These are phyloP conservation scores for Ganoderma sinense DNA, from an alignment of 1,284 basidiomycete genomes.

Conservation along the genomic window DNA sequence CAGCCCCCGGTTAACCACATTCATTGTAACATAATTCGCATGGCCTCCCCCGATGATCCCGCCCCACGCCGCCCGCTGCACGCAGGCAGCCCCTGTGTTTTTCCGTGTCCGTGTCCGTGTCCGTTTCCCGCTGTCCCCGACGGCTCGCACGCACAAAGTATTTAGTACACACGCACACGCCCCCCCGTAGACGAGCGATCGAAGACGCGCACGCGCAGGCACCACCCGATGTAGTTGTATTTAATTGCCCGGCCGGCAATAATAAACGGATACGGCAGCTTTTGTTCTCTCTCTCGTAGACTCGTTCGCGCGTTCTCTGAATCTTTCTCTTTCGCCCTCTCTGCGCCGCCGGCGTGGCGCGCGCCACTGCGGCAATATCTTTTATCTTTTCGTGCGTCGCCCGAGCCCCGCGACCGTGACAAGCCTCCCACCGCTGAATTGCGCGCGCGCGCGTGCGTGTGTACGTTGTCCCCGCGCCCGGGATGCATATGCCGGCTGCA, in stretches of 20 bases:
- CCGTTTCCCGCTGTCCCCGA: neutral
- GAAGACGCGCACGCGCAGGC: neutral
- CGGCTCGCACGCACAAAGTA: neutral
- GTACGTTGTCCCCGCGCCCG: too few relatives aligned
- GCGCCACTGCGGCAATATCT: too few relatives aligned
- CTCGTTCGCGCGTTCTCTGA: too few relatives aligned
- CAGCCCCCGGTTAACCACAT: conserved; percentile 1
- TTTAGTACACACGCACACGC: neutral
- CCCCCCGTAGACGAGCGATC: neutral
- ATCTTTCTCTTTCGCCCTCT: too few relatives aligned
- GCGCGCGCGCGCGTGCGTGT: neutral
- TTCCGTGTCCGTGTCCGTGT: too few relatives aligned
- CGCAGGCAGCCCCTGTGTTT: too few relatives aligned
- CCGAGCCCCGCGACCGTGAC: too few relatives aligned
- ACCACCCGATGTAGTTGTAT: conserved; percentile 8
- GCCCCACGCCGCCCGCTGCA: neutral
- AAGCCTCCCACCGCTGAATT: too few relatives aligned
- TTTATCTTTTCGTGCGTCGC: too few relatives aligned
- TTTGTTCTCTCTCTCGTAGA: neutral
- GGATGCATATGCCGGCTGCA: neutral
- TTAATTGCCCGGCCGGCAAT: conserved; percentile 7
- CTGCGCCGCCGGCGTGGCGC: too few relatives aligned
- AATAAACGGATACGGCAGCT: neutral
- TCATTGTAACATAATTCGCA: conserved; percentile 6
- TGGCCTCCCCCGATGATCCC: neutral